Conservation (phyloP, 2,329 filamentous ascomycete genomes). For the Rasamsonia emersonii region DNA sequence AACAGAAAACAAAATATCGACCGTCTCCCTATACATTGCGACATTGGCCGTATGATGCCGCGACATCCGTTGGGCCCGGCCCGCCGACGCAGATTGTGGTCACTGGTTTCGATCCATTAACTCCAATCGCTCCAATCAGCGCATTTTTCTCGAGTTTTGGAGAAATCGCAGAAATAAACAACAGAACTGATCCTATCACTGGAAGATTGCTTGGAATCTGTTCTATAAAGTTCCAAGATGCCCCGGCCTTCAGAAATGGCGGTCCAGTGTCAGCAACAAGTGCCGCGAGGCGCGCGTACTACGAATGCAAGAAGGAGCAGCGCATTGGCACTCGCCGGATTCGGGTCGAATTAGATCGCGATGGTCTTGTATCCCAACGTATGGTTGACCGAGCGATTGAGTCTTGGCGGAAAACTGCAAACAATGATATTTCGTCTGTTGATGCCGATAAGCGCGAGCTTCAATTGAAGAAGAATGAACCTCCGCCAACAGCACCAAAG, state of each 20-base stretch:
- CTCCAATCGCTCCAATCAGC: conserved; percentile 50
- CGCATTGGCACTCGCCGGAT: conserved; percentile 71
- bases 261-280: conserved; percentile 60
- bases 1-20: conserved; percentile 63
- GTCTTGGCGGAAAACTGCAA: conserved; percentile 51
- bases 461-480: conserved; percentile 45
- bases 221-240: conserved; percentile 80
- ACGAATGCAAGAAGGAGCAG: conserved; percentile 66
- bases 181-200: conserved; percentile 90
- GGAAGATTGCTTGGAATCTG: conserved; percentile 92
- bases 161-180: conserved; percentile 82
- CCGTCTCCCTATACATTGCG: conserved; percentile 68
- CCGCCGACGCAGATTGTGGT: conserved; percentile 87
- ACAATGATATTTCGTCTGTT: conserved; percentile 15
- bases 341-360: conserved; percentile 79
- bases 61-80: conserved; percentile 77
- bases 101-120: conserved; percentile 89
- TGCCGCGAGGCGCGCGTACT: conserved; percentile 68
- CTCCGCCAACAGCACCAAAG: conserved; percentile 78
- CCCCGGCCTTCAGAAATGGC: conserved; percentile 42
- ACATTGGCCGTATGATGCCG: conserved; percentile 71
- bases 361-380: conserved; percentile 71
- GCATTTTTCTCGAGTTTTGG: conserved; percentile 34
- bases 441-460: conserved; percentile 27
- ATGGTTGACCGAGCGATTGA: conserved; percentile 69